phyloP scores from a whole-genome alignment of 2,329 filamentous ascomycete species.

The Fusarium scirpi region DNA sequence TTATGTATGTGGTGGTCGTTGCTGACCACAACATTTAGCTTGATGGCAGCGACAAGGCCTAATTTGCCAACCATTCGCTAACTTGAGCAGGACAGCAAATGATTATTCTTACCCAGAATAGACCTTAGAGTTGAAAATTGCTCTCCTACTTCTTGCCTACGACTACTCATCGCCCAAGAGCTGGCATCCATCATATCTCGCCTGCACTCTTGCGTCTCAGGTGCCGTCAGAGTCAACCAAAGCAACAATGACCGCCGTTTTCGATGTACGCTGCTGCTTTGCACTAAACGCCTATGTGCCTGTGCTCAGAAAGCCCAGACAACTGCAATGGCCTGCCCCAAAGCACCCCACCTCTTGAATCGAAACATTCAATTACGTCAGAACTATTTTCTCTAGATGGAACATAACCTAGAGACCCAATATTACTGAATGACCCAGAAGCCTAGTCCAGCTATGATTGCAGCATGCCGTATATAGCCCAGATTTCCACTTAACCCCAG shows the following conservation, averaged over 20 bases:
- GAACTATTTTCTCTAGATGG: neutral
- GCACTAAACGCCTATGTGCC: neutral
- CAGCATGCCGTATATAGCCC: neutral
- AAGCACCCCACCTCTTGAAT: neutral
- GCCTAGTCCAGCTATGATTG: neutral
- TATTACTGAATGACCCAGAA: neutral
- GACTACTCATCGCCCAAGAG: neutral
- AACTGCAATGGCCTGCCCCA: neutral
- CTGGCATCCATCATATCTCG: neutral
- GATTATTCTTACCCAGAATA: neutral
- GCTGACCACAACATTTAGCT: constrained; percentile 8
- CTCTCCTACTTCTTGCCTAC: neutral
- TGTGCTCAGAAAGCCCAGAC: neutral
- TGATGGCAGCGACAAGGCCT: neutral
- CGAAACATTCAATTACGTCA: neutral
- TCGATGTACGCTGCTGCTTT: neutral
- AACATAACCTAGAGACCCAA: neutral
- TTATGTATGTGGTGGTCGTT: neutral
- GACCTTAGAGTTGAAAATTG: neutral
- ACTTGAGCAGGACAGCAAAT: neutral
- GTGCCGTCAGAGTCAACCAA: neutral
- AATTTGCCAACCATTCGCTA: neutral
- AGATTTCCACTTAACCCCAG: neutral
- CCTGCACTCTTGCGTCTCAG: neutral
- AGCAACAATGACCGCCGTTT: neutral